Percentiles rank a stretch among this genome's conserved stretches.
phyloP scores from a whole-genome alignment of 1,284 basidiomycete species.

The Megacollybia platyphylla region DNA sequence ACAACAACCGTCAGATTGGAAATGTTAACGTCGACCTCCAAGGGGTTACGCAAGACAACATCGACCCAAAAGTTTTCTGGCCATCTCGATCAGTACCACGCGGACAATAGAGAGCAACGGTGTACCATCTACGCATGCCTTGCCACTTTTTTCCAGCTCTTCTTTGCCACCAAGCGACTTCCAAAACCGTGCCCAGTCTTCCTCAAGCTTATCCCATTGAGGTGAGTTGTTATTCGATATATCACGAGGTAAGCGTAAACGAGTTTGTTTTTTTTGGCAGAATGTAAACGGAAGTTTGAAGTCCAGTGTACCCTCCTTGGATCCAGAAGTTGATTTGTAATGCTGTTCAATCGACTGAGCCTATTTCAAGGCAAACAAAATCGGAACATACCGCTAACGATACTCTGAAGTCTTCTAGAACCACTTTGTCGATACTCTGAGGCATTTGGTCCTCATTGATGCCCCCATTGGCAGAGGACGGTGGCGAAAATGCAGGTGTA shows the following conservation, averaged over 20 bases:
- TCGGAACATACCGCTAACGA: slow-evolving; percentile 45
- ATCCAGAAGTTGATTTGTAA: slow-evolving; percentile 25
- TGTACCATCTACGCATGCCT: slow-evolving; percentile 53
- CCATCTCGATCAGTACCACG: slow-evolving; percentile 4
- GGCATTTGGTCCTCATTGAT: slow-evolving; percentile 2
- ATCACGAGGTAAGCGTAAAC: slow-evolving; percentile 40
- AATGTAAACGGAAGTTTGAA: slow-evolving; percentile 50
- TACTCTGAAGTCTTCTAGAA: slow-evolving; percentile 69
- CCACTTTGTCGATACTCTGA: slow-evolving; percentile 41
- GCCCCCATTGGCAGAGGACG: slow-evolving; percentile 10
- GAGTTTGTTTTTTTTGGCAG: slow-evolving; percentile 37
- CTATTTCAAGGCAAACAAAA: slow-evolving; percentile 1
- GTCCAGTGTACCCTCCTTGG: slow-evolving; percentile 21
- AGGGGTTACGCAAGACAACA: slow-evolving; percentile 51
- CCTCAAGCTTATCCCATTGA: slow-evolving; percentile 51
- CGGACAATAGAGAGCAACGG: slow-evolving; percentile 1
- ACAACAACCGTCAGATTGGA: slow-evolving; percentile 45
- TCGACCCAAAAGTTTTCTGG: slow-evolving; percentile 71
- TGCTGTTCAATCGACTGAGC: background rate
- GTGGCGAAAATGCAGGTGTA: slow-evolving; percentile 9
- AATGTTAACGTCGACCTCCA: slow-evolving; percentile 57
- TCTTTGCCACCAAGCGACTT: slow-evolving; percentile 37
- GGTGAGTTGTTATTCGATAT: slow-evolving; percentile 24
- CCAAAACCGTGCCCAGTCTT: slow-evolving; percentile 52
- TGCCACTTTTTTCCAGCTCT: slow-evolving; percentile 36